A percentile compares a stretch with the other conserved stretches of the same genome.
Conservation (phyloP, 352 stramenopile genomes). For the Elongisporangium undulatum region DNA sequence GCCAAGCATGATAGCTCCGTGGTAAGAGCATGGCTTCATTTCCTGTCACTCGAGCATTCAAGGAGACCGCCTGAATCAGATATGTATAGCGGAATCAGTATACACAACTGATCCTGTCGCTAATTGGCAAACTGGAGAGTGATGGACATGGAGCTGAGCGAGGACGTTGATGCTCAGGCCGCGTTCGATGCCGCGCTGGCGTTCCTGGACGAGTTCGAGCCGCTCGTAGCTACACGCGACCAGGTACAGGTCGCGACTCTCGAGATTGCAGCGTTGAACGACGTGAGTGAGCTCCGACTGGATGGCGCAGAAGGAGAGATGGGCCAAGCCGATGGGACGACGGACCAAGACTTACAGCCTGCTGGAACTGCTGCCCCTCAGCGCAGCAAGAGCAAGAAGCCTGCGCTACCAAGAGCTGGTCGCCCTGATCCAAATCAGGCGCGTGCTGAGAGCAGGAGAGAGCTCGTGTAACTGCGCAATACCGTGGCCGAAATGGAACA, state of each 20-base stretch:
- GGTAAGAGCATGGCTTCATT: too few relatives aligned
- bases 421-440: background rate
- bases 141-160: constrained; percentile 19
- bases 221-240: background rate
- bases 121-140: background rate
- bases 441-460: background rate
- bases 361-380: too few relatives aligned
- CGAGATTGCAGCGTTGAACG: too few relatives aligned
- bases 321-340: constrained; percentile 3
- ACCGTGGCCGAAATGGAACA: constrained; percentile 30
- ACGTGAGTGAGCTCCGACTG: too few relatives aligned
- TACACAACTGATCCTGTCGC: too few relatives aligned
- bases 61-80: too few relatives aligned
- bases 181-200: constrained; percentile 23
- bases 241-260: too few relatives aligned
- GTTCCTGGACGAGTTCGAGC: constrained; percentile 25
- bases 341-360: background rate
- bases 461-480: constrained; percentile 23
- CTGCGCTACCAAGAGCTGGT: background rate
- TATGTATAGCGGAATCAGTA: too few relatives aligned
- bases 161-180: constrained; percentile 18
- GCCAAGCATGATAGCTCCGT: background rate
- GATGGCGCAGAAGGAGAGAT: background rate
- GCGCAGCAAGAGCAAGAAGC: background rate
- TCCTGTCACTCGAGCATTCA: too few relatives aligned